These are phyloP conservation scores for Globisporangium cylindrosporum DNA, from an alignment of 352 stramenopile species.

Conservation along the genomic window DNA sequence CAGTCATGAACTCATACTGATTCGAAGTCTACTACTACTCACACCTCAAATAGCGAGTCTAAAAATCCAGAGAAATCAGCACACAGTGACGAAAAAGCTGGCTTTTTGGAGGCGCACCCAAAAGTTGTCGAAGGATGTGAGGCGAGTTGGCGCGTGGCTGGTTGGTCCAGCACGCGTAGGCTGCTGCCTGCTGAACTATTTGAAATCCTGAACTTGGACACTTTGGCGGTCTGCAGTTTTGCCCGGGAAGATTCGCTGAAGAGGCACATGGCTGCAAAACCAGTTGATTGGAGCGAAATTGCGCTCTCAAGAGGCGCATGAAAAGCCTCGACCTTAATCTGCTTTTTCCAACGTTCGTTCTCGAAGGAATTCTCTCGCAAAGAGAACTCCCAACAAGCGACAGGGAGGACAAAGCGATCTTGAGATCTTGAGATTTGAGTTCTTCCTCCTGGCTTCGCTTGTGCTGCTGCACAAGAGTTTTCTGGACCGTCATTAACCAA, in stretches of 20 bases:
- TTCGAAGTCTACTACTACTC: neutral
- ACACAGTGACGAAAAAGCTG: neutral
- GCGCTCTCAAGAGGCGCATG: neutral
- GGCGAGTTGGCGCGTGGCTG: neutral
- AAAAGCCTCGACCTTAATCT: too few species aligned
- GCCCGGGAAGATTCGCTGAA: neutral
- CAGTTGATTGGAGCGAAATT: neutral
- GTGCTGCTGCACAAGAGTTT: constrained; percentile 14
- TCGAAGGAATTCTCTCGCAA: neutral
- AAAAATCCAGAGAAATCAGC: constrained; percentile 9
- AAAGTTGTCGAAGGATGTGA: neutral
- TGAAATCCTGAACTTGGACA: neutral
- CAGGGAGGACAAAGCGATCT: neutral
- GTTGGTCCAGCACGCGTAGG: neutral
- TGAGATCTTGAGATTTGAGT: neutral
- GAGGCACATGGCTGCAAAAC: too few species aligned
- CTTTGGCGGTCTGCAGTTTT: neutral
- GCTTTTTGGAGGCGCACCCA: neutral
- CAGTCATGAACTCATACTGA: neutral
- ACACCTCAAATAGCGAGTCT: neutral
- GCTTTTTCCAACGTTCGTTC: neutral
- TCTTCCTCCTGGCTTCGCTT: neutral
- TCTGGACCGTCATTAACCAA: constrained; percentile 17
- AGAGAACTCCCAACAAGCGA: neutral
- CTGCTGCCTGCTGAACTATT: neutral